Evolutionary conservation across 805 yeast genomes (phyloP), one percentile per base, ranked within the genome.

Genomic region (Candida maesae): DNA sequence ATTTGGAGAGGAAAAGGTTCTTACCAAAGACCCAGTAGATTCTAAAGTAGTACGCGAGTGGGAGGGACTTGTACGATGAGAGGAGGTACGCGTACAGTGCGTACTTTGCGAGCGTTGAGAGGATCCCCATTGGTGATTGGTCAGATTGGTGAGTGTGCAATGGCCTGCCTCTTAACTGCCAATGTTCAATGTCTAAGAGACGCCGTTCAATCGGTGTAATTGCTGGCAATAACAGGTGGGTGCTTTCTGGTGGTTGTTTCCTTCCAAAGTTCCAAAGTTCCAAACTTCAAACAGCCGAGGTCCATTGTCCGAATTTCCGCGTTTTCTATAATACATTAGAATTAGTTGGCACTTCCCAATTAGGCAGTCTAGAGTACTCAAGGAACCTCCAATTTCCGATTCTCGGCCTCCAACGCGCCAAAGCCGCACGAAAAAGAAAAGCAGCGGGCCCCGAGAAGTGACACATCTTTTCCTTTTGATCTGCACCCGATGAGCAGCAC

Each of bases 31-130:
- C 57, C 48, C 59, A 62, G 52, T 79, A 82, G 61, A 87, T 86
- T 33, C 93, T 70, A 20, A 77, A 35, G 42, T 73, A 71, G 58
- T 81, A 88, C 1, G 78, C 81, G 15, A 80, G 65, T 3, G 95
- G 95, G 2, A 85, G 51, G 5, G 81, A 66, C 56, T 88, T 88
- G 63, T 74, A 70, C 13, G 79, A 71, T 13, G 76, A 59, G 2
- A 72, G 33, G 4, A 67, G 51, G 27, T 54, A 54, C 13, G 39
- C 41, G 7, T 20, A 33, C 10, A 49, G 7, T 3, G 36, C 33
- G 33, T 29, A 36, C 39, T 42, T 47, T 30, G 36, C 9, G 12
- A 35, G 2, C 2, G 44, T 24, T 6, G 18, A 36, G 13, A 37
- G 21, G 7, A 28, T 12, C 5, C 18, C 31, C 31, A 28, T 28